phyloP scores from a whole-genome alignment of 257 asterid species.

The Nicotiana attenuata region DNA sequence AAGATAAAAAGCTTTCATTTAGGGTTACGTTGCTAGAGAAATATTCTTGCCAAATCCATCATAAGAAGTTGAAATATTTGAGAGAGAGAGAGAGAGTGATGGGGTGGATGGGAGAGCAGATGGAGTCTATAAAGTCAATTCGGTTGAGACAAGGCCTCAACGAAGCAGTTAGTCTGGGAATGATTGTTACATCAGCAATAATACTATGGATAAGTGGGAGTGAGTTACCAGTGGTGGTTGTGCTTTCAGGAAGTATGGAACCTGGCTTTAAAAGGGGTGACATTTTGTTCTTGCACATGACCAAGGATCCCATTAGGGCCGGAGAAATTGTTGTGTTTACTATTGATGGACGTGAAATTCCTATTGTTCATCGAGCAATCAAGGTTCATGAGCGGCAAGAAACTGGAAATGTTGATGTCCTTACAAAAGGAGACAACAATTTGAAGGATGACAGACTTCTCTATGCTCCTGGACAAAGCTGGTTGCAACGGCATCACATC shows the following conservation, averaged over 20 bases:
- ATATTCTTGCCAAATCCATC: too few relatives aligned
- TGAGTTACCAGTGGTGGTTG: constrained; percentile 97
- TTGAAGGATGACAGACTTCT: constrained; percentile 92
- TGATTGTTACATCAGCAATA: constrained; percentile 95
- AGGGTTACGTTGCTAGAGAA: too few relatives aligned
- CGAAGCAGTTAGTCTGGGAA: constrained; percentile 85
- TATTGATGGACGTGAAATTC: constrained; percentile 96
- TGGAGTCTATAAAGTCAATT: constrained; percentile 78
- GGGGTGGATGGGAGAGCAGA: constrained; percentile 98
- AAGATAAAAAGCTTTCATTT: too few relatives aligned
- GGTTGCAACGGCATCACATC: constrained; percentile 89
- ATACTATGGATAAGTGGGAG: constrained; percentile 98
- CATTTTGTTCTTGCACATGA: constrained; percentile 94
- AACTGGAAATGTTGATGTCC: constrained; percentile 89
- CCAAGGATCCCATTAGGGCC: constrained; percentile 90
- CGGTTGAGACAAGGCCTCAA: constrained; percentile 76
- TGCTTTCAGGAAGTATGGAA: constrained; percentile 99
- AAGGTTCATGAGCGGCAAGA: constrained; percentile 93
- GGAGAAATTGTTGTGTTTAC: constrained; percentile 98
- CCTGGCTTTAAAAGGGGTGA: constrained; percentile 99
- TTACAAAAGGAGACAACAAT: constrained; percentile 96
- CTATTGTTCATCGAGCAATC: constrained; percentile 95
- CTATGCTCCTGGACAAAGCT: constrained; percentile 92
- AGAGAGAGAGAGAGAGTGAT: constrained; percentile 16
- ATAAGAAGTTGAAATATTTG: not conserved